Base-by-base conservation (phyloP, 1,139 yeast species). In the Blastobotrys persicus region DNA sequence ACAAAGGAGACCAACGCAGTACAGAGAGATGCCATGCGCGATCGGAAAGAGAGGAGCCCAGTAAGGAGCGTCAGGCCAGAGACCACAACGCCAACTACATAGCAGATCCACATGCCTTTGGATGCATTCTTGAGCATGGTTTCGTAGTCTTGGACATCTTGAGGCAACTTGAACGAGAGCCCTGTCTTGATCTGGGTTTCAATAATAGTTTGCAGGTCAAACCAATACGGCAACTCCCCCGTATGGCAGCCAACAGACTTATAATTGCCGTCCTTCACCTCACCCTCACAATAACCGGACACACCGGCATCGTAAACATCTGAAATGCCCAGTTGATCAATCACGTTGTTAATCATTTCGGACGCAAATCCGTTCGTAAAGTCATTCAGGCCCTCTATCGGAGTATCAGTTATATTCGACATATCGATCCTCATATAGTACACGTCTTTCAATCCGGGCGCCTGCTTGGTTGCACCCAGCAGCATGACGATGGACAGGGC, bases 261-360 rank as follows among this genome's bases (percentile, higher is more conserved):
- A 38, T 66, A 64, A 11, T 65, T 63, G 40, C 45, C 47, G 13
- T 47, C 20, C 14, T 39, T 46, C 32, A 26, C 39, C 26, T 40
- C 31, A 19, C 91, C 92, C 58, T 76, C 71, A 66, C 95, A 86
- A 68, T 83, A 85, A 31, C 89, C 91, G 81, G 89, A 85, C 63
- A 77, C 74, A 43, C 88, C 81, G 38, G 84, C 70, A 13, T 82
- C 74, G 63, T 84, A 85, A 23, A 80, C 78, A 45, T 80, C 80
- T 4, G 85, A 71, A 31, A 85, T 67, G 0, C 88, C 87, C 42
- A 80, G 61, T 37, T 64, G 67, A 4, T 59, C 49, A 28, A 59
- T 52, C 11, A 55, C 42, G 17, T 48, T 35, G 46, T 55, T 52
- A 54, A 55, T 45, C 9, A 33, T 51, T 4, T 20, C 4, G 3